Conservation (phyloP, 129 eudicot genomes). For the Mikania micrantha region DNA sequence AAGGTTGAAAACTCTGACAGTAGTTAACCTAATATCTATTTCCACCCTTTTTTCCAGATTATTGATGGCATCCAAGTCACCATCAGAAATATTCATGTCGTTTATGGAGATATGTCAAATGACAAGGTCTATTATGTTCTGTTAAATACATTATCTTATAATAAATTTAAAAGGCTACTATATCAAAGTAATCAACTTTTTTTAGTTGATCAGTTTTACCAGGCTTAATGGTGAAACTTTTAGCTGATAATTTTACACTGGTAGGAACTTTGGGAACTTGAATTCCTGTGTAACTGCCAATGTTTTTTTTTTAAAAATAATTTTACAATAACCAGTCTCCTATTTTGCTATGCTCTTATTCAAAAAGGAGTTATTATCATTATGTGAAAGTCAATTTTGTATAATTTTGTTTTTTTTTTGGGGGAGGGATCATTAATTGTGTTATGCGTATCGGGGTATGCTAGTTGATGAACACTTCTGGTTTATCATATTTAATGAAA, state of each 20-base stretch:
- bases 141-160: background rate
- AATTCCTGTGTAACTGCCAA: background rate
- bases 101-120: constrained; percentile 41
- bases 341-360: background rate
- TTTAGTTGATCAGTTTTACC: background rate
- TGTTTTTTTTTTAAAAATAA: background rate
- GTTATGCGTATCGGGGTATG: background rate
- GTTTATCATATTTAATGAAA: constrained; percentile 2
- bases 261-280: background rate
- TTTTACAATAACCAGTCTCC: constrained; percentile 1
- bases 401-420: background rate
- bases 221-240: background rate
- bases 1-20: constrained; percentile 2
- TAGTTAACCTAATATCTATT: background rate
- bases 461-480: background rate
- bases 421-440: constrained; percentile 4
- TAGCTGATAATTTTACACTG: background rate
- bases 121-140: constrained; percentile 42
- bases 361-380: background rate
- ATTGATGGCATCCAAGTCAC: constrained; percentile 95
- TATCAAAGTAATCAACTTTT: background rate
- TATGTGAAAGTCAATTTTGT: background rate
- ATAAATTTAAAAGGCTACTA: background rate
- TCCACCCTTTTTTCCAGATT: constrained; percentile 40
- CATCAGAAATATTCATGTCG: constrained; percentile 75